These are phyloP conservation scores for Exophiala xenobiotica DNA, from an alignment of 2,329 filamentous ascomycete species.

Conservation along the genomic window DNA sequence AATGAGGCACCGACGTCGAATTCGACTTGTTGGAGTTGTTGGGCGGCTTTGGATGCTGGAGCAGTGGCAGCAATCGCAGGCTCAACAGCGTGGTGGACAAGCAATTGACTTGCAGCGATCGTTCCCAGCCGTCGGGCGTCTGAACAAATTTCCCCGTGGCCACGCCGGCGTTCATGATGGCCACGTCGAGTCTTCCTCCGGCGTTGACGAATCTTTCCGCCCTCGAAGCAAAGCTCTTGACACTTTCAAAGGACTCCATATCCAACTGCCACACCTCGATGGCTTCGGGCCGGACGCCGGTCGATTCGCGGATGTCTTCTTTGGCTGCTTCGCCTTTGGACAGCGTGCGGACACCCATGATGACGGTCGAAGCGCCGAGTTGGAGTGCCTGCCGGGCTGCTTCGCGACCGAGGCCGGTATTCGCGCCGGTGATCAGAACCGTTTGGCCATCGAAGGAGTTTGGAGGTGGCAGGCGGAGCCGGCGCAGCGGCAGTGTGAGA, in stretches of 20 bases:
- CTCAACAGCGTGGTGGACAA: constrained; percentile 28
- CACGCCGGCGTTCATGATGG: constrained; percentile 47
- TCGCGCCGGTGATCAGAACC: constrained; percentile 47
- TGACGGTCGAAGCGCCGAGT: constrained; percentile 42
- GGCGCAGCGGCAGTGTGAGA: constrained; percentile 34
- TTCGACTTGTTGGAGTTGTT: constrained; percentile 26
- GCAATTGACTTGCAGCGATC: constrained; percentile 42
- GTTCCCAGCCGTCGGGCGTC: constrained; percentile 50
- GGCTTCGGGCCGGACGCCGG: constrained; percentile 10
- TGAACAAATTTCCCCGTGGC: constrained; percentile 33
- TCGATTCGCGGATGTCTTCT: constrained; percentile 34
- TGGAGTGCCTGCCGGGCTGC: constrained; percentile 43
- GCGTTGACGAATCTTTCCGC: constrained; percentile 28
- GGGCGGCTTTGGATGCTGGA: constrained; percentile 7
- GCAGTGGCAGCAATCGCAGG: constrained; percentile 23
- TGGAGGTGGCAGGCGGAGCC: background rate
- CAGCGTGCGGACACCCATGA: constrained; percentile 46
- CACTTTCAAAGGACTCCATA: constrained; percentile 37
- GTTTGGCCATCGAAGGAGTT: constrained; percentile 27
- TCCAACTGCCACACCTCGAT: constrained; percentile 44
- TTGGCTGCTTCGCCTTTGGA: constrained; percentile 40
- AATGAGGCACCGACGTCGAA: background rate
- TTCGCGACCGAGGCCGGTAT: constrained; percentile 46
- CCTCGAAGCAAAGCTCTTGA: constrained; percentile 37
- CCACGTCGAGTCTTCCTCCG: constrained; percentile 34